These are phyloP conservation scores for Amanita exitialis DNA, from an alignment of 768 basidiomycete species.

Conservation along the genomic window DNA sequence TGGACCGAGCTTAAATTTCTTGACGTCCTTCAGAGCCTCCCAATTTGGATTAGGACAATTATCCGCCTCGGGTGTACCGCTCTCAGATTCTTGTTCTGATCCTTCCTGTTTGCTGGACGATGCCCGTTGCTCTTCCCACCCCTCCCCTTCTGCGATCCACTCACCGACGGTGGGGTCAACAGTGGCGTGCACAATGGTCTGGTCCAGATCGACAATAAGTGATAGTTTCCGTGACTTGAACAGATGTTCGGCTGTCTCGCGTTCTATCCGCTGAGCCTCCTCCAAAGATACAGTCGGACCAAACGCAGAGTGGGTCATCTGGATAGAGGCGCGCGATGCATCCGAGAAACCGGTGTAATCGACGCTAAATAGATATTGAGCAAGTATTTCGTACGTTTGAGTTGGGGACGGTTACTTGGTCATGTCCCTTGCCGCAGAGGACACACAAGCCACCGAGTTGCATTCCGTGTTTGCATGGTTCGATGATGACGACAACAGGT, in stretches of 20 bases:
- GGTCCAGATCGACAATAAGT: slow-evolving; percentile 97
- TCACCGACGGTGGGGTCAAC: slow-evolving; percentile 98
- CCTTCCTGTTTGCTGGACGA: slow-evolving; percentile 18
- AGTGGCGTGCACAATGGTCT: slow-evolving; percentile 97
- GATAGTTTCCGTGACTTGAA: slow-evolving; percentile 71
- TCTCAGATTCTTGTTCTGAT: slow-evolving; percentile 25
- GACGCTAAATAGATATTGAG: slow-evolving; percentile 25
- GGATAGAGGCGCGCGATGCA: slow-evolving; percentile 77
- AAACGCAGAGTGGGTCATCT: slow-evolving; percentile 89
- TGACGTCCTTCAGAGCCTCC: slow-evolving; percentile 85
- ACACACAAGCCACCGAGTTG: slow-evolving; percentile 90
- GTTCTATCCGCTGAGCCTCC: slow-evolving; percentile 85
- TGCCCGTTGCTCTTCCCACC: slow-evolving; percentile 56
- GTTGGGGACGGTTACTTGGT: slow-evolving; percentile 45
- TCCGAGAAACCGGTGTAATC: slow-evolving; percentile 89
- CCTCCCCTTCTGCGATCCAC: slow-evolving; percentile 84
- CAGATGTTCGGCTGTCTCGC: slow-evolving; percentile 71
- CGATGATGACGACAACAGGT: slow-evolving; percentile 57
- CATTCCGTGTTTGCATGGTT: slow-evolving; percentile 95
- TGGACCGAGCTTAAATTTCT: slow-evolving; percentile 79
- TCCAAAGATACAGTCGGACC: slow-evolving; percentile 88
- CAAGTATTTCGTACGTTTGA: slow-evolving; percentile 6
- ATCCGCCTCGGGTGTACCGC: slow-evolving; percentile 26
- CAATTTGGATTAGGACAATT: slow-evolving; percentile 84
- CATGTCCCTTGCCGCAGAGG: slow-evolving; percentile 92